Percentiles rank a stretch among this genome's conserved stretches.
phyloP scores from a whole-genome alignment of 2,329 filamentous ascomycete genomes.

The Exophiala aquamarina region DNA sequence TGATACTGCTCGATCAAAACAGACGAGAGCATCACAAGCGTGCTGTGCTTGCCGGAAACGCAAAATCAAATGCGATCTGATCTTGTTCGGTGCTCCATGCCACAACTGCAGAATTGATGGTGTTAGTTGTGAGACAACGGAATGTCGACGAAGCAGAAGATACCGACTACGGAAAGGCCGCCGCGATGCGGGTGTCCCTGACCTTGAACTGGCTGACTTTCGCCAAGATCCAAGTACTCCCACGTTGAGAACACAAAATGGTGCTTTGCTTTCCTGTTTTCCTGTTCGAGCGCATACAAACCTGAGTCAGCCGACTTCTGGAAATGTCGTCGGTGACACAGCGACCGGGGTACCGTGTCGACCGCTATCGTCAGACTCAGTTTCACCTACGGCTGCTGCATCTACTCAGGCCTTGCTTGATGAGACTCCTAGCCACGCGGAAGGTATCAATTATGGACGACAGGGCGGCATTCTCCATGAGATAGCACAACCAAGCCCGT shows the following conservation, averaged over 20 bases:
- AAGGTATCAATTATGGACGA: no score
- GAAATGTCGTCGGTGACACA: no score
- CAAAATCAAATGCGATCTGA: constrained; percentile 1
- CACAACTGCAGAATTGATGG: background rate
- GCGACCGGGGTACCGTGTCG: background rate
- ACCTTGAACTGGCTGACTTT: background rate
- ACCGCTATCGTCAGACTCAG: background rate
- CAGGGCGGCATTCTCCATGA: no score
- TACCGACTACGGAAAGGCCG: background rate
- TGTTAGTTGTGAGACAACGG: background rate
- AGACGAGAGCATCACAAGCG: constrained; percentile 1
- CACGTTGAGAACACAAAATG: background rate
- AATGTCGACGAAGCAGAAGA: background rate
- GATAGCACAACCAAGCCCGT: no score
- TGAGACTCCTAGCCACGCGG: no score
- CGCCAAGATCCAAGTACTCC: background rate
- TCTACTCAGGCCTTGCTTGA: background rate
- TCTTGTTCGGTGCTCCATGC: background rate
- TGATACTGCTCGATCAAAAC: background rate
- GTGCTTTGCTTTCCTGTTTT: constrained; percentile 68
- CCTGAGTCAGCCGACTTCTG: constrained; percentile 42
- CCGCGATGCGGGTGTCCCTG: background rate
- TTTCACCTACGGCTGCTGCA: background rate
- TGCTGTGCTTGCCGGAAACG: background rate
- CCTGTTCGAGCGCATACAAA: constrained; percentile 49